phyloP scores from a whole-genome alignment of 306 rosid genomes.

The Prunus mongolica region DNA sequence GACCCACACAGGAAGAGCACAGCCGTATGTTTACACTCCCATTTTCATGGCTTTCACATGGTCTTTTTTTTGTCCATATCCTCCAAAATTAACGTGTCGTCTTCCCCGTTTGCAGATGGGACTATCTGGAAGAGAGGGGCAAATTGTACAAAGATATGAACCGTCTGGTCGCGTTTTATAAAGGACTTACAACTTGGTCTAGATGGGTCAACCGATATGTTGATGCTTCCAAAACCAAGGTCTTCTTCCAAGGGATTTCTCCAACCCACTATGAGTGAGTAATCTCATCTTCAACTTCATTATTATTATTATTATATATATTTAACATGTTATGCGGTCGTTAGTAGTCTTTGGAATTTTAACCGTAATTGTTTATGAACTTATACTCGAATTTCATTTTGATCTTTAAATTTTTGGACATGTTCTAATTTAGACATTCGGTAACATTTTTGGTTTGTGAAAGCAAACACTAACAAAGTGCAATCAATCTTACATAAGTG shows the following conservation, averaged over 20 bases:
- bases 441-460: too few relatives aligned
- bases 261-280: slow-evolving; percentile 87
- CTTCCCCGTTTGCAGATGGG: slow-evolving; percentile 48
- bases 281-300: not conserved
- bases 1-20: slow-evolving; percentile 79
- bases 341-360: too few relatives aligned
- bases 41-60: not conserved
- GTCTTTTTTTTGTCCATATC: not conserved
- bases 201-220: slow-evolving; percentile 70
- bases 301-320: not conserved
- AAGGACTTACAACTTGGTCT: slow-evolving; percentile 81
- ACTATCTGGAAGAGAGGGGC: slow-evolving; percentile 53
- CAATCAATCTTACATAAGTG: not conserved
- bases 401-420: too few relatives aligned
- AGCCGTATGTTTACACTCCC: slow-evolving; percentile 52
- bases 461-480: not conserved
- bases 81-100: not conserved
- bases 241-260: slow-evolving; percentile 91
- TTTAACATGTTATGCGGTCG: too few relatives aligned
- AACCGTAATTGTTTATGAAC: too few relatives aligned
- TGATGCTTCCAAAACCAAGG: slow-evolving; percentile 67
- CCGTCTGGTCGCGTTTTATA: slow-evolving; percentile 66
- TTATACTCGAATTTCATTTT: too few relatives aligned
- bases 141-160: slow-evolving; percentile 76
- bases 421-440: too few relatives aligned